Conservation (phyloP, 306 rosid species). For the Vigna nakashimae region DNA sequence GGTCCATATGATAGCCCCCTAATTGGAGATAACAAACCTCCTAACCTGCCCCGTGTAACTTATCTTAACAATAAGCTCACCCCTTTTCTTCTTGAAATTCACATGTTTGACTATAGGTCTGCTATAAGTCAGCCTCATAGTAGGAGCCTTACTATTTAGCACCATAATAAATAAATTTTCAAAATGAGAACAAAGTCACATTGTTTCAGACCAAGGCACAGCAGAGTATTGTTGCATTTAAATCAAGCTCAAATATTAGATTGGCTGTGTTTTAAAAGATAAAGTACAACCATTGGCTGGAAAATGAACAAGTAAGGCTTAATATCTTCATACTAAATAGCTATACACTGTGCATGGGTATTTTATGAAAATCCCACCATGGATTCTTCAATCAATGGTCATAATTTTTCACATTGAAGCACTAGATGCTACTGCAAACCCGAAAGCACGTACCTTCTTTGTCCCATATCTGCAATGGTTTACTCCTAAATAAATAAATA, state of each 20-base stretch:
- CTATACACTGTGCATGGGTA: background rate
- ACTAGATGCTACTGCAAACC: background rate
- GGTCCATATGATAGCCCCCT: background rate
- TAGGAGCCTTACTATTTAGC: background rate
- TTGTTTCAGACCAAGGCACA: background rate
- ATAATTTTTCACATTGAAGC: background rate
- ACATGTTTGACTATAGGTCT: background rate
- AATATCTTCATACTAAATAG: background rate
- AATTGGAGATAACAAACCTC: background rate
- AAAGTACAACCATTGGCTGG: background rate
- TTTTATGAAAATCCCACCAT: background rate
- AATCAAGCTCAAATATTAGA: slow-evolving; percentile 11
- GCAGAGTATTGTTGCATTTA: background rate
- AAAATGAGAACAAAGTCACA: background rate
- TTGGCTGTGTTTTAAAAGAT: background rate
- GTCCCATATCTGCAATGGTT: slow-evolving; percentile 99
- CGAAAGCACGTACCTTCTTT: slow-evolving; percentile 77
- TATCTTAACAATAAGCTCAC: background rate
- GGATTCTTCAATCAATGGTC: background rate
- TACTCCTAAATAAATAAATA: slow-evolving; percentile 63
- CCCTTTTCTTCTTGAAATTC: background rate
- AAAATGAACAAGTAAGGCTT: background rate
- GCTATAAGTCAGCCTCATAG: background rate
- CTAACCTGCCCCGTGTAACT: background rate
- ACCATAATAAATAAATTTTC: background rate